phyloP scores from a whole-genome alignment of 2,329 filamentous ascomycete genomes.

The Rutstroemia sp. region DNA sequence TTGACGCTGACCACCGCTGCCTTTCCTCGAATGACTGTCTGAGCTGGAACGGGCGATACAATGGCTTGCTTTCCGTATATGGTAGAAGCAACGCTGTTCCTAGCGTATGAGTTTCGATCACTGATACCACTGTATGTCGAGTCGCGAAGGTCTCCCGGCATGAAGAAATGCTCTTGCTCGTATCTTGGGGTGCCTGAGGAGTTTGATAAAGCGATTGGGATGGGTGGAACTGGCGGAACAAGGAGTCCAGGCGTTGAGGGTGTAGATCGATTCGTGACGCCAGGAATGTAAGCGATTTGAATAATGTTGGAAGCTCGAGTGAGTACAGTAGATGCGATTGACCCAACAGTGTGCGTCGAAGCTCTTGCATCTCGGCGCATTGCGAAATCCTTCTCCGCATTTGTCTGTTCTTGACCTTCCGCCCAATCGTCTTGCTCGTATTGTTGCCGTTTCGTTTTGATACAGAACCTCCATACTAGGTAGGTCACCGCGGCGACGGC shows the following conservation, averaged over 20 bases:
- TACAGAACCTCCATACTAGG: slow-evolving; percentile 79
- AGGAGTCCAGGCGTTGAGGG: slow-evolving; percentile 74
- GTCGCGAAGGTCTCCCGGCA: slow-evolving; percentile 82
- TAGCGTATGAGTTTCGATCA: slow-evolving; percentile 55
- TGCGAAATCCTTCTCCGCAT: slow-evolving; percentile 45
- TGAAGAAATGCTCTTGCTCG: slow-evolving; percentile 86
- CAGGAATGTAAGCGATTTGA: slow-evolving; percentile 97
- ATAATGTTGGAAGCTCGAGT: slow-evolving; percentile 98
- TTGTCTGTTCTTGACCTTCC: slow-evolving; percentile 42
- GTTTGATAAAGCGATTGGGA: slow-evolving; percentile 60
- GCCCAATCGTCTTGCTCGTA: slow-evolving; percentile 53
- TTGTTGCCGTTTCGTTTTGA: slow-evolving; percentile 69
- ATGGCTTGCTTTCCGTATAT: slow-evolving; percentile 90
- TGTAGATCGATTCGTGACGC: slow-evolving; percentile 85
- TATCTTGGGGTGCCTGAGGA: slow-evolving; percentile 50
- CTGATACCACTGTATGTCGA: slow-evolving; percentile 78
- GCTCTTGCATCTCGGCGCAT: slow-evolving; percentile 55
- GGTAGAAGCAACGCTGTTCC: slow-evolving; percentile 79
- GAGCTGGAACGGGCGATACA: slow-evolving; percentile 69
- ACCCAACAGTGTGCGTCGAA: slow-evolving; percentile 79
- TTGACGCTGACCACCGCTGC: slow-evolving; percentile 88
- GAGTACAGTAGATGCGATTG: slow-evolving; percentile 89
- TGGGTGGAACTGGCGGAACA: slow-evolving; percentile 88
- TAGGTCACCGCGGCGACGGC: slow-evolving; percentile 69
- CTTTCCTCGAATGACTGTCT: slow-evolving; percentile 80